Conservation (phyloP, 192 early-diverging fungal species). For the Coemansia umbellata region DNA sequence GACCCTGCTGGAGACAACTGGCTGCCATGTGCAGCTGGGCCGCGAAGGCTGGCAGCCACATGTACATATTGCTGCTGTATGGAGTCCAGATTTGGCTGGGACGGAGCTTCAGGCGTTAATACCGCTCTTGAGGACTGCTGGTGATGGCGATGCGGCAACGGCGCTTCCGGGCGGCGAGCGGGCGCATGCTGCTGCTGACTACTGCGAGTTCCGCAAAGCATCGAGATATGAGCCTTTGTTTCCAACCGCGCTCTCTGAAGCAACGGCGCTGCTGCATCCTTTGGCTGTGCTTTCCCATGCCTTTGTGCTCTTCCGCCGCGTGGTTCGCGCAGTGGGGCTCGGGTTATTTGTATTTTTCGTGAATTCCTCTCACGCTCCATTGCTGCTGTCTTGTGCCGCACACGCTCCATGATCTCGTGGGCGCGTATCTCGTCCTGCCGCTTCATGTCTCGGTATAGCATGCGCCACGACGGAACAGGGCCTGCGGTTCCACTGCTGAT, state of each 20-base stretch:
- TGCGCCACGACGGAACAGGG: conserved; percentile 27
- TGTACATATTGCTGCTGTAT: background rate
- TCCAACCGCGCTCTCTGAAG: conserved; percentile 29
- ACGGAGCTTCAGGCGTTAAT: background rate
- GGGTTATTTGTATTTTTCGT: conserved; percentile 23
- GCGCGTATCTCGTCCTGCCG: conserved; percentile 28
- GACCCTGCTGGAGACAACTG: conserved; percentile 24
- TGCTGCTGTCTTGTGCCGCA: conserved; percentile 24
- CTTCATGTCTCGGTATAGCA: conserved; percentile 25
- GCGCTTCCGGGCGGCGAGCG: background rate
- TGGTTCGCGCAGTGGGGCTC: background rate
- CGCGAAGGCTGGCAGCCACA: background rate
- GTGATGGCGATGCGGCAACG: background rate
- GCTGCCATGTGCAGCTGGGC: background rate
- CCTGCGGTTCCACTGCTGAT: conserved; percentile 3
- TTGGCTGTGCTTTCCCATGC: background rate
- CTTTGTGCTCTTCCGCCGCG: background rate
- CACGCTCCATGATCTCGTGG: conserved; percentile 30
- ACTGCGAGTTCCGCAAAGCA: conserved; percentile 11
- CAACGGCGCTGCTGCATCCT: conserved; percentile 12
- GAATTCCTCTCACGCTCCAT: conserved; percentile 23
- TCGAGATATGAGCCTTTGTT: conserved; percentile 34
- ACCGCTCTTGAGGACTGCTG: background rate
- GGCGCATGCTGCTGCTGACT: background rate
- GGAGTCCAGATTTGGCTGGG: too few species aligned